Base-by-base conservation (phyloP, 106 monocot genomes). In the Agapanthus africanus region DNA sequence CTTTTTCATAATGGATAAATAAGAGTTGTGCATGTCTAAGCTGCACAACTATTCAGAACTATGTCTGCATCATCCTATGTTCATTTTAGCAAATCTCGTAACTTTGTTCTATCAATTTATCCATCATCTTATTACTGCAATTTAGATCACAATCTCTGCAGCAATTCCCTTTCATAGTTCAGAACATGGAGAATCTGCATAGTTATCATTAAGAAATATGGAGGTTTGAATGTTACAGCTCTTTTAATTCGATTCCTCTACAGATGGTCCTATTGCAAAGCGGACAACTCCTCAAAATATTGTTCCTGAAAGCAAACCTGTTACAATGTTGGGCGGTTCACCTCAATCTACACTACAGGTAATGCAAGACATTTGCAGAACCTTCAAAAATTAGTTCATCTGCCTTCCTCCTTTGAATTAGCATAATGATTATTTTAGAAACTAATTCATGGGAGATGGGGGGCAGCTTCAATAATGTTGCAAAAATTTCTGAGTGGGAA, bases 241-340 rank as follows among this genome's bases (percentile, higher is more conserved):
- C 35, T n/a, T 31, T 11, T 30, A 26, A 4, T 69, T 63, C 71
- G 32, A 19, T 71, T 66, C 39, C 23, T 41, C 8, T 38, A 67
- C 74, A 97, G 95, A 88, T 82, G 95, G 91, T 74, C 86, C 91
- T 56, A 83, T 97, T 73, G 82, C 91, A 47, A 97, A 88, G 40
- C 54, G 94, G 26, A 65, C 69, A 40, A 68, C 32, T 63, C 27
- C 60, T 54, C 62, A 75, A 62, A 67, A 35, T 32, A 36, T 38
- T 56, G 59, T 63, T 71, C 65, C 74, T 68, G 75, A 75, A 77
- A 84, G 68, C 57, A 71, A 76, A 68, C 4, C 79, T 38, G 32
- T 34, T n/a, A 10, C 46, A 36, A 39, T 34, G 6, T 74, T 68
- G 27, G 70, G 62, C 75, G 73, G 57, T 69, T 78, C 72, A 46